These are phyloP conservation scores for Glycine soja DNA, from an alignment of 306 rosid genomes.

Conservation along the genomic window DNA sequence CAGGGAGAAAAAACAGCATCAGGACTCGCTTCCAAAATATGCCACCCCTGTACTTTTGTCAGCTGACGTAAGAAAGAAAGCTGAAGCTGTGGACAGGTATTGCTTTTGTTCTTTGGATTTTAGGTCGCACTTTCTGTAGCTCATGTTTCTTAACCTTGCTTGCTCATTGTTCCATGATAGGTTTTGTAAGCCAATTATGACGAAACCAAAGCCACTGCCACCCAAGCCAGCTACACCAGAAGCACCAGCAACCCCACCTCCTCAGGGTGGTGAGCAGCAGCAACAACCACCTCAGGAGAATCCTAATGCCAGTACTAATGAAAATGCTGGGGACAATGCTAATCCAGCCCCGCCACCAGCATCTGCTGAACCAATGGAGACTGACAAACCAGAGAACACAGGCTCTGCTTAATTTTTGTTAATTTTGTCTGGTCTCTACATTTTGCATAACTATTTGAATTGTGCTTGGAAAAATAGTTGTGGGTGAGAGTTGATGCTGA, in stretches of 20 bases:
- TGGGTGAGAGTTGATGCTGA: conserved; percentile 27
- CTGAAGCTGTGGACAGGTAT: conserved; percentile 87
- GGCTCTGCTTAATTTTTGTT: conserved; percentile 54
- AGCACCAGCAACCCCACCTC: conserved; percentile 60
- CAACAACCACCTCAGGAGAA: conserved; percentile 42
- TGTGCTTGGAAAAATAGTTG: conserved; percentile 18
- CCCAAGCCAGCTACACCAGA: conserved; percentile 74
- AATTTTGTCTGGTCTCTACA: conserved; percentile 23
- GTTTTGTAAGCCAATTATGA: conserved; percentile 86
- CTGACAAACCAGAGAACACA: conserved; percentile 68
- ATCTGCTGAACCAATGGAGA: conserved; percentile 80
- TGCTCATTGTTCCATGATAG: conserved; percentile 44
- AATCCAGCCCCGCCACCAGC: conserved; percentile 63
- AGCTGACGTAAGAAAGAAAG: conserved; percentile 78
- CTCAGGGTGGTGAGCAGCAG: conserved; percentile 59
- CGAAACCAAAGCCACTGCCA: conserved; percentile 76
- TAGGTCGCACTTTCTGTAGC: neutral
- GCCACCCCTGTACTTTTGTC: conserved; percentile 76
- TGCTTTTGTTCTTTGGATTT: neutral
- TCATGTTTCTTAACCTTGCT: neutral
- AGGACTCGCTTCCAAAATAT: conserved; percentile 76
- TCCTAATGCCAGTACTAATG: conserved; percentile 44
- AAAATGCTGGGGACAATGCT: conserved; percentile 51
- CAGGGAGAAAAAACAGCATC: conserved; percentile 78
- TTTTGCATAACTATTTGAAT: conserved; percentile 34